Evolutionary conservation across 352 stramenopile genomes (phyloP), one percentile per base, ranked within the genome.

Genomic region (Globisporangium polare): DNA sequence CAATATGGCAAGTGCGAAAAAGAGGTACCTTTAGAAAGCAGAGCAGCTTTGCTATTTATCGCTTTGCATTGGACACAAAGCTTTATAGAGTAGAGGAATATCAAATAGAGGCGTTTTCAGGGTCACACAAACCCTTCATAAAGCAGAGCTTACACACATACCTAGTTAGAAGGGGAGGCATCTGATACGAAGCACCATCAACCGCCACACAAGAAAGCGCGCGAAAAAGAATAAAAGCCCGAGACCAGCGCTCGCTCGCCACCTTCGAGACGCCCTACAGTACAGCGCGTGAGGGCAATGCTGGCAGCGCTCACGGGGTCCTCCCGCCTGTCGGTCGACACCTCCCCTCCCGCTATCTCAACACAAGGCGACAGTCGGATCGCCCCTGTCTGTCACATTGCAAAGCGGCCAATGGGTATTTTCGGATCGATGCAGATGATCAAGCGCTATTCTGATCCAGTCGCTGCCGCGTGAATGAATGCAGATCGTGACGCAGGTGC

Each of bases 391-490:
- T 46, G 41, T 46, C 41, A 46, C 17, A 15, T 39, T 39, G 33
- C 33, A 46, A 13, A 20, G 41, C 41, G 15, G 37, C 13, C 37
- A 22, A 12, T 5, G 47, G 17, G 9, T 54, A 54, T 54, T 54
- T 27, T 26, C 4, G 27, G 49, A 54, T 41, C 15, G 37, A 39
- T 37, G 46, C 1, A 18, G 20, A 35, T 10, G 15, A n/a, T n/a
- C 39, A 45, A 3, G 24, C 47, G 27, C 49, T 41, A 41, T 54
- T 54, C 20, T 54, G 49, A 54, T 54, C 47, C 15, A 22, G 9
- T 15, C 13, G 24, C 5, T 4, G 13, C 12, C 17, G 49, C 17
- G 47, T 31, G 47, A 39, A 53, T 53, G 26, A 17, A 53, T 9
- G 29, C 8, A 33, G 47, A 39, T 24, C 17, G 6, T 39, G 47